Percentiles rank a stretch among this genome's conserved stretches.
Evolutionary conservation across 2,329 filamentous ascomycete genomes (phyloP).

Genomic region (Bipolaris sorokiniana): DNA sequence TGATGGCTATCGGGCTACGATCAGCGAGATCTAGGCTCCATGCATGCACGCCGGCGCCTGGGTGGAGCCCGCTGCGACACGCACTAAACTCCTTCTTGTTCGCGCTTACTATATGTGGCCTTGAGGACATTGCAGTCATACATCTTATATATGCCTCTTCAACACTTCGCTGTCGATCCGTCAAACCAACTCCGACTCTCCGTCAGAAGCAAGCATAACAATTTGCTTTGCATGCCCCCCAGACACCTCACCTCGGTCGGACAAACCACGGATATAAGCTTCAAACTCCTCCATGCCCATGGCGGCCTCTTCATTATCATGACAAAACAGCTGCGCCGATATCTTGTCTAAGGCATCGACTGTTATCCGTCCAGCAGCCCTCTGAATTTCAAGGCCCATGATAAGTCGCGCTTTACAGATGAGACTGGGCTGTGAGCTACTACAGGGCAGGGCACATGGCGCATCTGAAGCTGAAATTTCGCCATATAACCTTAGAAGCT

Average conservation of each 20-base stretch:
- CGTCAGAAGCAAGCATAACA: background rate
- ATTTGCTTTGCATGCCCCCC: background rate
- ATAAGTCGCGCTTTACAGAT: constrained; percentile 3
- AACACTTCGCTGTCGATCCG: background rate
- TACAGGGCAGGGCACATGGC: background rate
- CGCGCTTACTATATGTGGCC: background rate
- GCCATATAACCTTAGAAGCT: background rate
- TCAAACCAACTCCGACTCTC: background rate
- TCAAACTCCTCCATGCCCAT: background rate
- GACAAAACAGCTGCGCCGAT: background rate
- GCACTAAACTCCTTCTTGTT: constrained; percentile 5
- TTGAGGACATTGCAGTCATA: background rate
- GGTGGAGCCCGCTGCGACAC: constrained; percentile 16
- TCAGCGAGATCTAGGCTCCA: constrained; percentile 15
- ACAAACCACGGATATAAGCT: background rate
- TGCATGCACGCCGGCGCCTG: constrained; percentile 14
- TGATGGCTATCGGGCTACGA: constrained; percentile 12
- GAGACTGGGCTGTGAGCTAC: background rate
- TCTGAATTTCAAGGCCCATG: constrained; percentile 1
- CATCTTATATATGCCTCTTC: no score
- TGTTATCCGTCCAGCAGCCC: background rate
- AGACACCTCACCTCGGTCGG: background rate
- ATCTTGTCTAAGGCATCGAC: background rate
- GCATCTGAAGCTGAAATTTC: background rate
- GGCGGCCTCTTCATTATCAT: background rate